These are phyloP conservation scores for Fusarium drepaniforme DNA, from an alignment of 2,329 filamentous ascomycete genomes.

Conservation along the genomic window DNA sequence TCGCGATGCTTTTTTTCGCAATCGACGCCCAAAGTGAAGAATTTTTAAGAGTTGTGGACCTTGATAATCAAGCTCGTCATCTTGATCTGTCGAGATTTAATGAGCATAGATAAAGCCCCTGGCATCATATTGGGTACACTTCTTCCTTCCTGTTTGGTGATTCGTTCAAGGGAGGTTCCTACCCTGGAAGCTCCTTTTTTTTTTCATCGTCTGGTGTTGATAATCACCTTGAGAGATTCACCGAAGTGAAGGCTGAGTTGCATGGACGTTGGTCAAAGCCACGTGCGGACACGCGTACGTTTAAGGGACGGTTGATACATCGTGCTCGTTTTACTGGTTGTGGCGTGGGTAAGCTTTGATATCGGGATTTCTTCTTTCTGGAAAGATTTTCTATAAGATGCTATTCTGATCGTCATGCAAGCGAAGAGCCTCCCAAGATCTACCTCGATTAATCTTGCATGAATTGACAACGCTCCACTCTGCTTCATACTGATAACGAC, in stretches of 20 bases:
- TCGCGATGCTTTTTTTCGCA: neutral
- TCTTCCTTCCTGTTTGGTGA: no score
- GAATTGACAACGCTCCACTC: no score
- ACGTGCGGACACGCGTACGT: neutral
- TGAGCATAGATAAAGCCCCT: conserved; percentile 6
- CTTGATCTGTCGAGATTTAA: neutral
- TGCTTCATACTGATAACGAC: no score
- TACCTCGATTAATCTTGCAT: neutral
- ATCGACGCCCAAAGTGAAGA: neutral
- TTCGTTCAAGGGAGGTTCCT: neutral
- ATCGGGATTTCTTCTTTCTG: neutral
- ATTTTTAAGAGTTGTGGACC: neutral
- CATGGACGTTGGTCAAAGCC: neutral
- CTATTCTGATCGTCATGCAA: neutral
- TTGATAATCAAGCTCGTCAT: neutral
- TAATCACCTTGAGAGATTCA: neutral
- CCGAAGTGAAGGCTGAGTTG: neutral
- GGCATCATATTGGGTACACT: neutral
- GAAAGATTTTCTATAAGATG: neutral
- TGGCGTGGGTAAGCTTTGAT: neutral
- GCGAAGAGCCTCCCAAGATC: neutral
- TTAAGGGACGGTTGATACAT: neutral
- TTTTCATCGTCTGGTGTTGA: neutral
- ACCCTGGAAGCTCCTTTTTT: conserved; percentile 1
- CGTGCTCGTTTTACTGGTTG: neutral